Conservation (phyloP, 2,329 filamentous ascomycete species). For the Monilinia polystroma region DNA sequence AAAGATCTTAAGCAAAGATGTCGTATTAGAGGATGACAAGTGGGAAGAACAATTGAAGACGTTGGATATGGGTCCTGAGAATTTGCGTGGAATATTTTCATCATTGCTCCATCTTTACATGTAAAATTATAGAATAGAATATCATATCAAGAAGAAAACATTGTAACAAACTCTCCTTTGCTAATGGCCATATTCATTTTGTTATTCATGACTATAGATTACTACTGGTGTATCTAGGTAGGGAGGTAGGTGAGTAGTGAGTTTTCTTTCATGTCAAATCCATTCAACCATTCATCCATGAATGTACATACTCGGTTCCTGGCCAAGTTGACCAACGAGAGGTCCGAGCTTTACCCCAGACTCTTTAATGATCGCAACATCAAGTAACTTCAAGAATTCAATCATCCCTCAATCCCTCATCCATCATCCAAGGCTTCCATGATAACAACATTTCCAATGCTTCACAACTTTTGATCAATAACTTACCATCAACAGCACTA, state of each 20-base stretch:
- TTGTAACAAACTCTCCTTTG: background rate
- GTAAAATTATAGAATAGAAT: conserved; percentile 11
- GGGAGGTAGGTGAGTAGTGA: no score
- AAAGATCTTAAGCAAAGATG: background rate
- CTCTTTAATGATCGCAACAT: background rate
- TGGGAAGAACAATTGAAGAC: conserved; percentile 15
- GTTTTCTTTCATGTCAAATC: no score
- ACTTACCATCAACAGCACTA: conserved; percentile 36
- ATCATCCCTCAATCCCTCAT: background rate
- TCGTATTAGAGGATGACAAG: conserved; percentile 2
- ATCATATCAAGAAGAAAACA: conserved; percentile 2
- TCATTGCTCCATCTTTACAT: conserved; percentile 16
- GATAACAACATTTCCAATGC: conserved; percentile 22
- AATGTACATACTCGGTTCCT: no score
- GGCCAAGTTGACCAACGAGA: no score
- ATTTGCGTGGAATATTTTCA: background rate
- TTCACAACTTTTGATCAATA: conserved; percentile 30
- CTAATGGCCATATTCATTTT: no score
- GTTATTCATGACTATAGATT: no score
- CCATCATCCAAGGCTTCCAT: background rate
- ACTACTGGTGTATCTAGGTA: no score
- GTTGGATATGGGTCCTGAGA: background rate
- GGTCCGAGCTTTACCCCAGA: background rate
- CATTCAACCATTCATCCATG: no score
- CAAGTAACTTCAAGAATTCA: background rate